Conservation (phyloP, 148 eudicot species). For the Heliosperma pusillum region DNA sequence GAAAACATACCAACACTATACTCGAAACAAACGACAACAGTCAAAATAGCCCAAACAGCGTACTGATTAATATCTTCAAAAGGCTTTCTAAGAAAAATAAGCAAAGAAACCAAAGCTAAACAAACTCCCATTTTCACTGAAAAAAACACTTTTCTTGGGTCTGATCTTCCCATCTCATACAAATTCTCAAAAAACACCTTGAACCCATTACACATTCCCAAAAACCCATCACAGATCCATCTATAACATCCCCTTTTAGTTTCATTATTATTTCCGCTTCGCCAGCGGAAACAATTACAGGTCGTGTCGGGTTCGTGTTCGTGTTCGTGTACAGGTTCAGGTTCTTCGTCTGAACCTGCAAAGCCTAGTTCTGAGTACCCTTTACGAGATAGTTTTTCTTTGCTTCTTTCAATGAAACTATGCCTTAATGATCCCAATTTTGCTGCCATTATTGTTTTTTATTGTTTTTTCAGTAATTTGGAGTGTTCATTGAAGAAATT, state of each 20-base stretch:
- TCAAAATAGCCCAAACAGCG: conserved; percentile 54
- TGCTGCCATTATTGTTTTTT: background rate
- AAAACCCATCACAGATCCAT: conserved; percentile 26
- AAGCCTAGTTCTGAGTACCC: conserved; percentile 15
- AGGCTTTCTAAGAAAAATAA: conserved; percentile 42
- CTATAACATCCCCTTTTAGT: conserved; percentile 27
- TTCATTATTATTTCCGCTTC: conserved; percentile 11
- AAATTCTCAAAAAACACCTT: conserved; percentile 23
- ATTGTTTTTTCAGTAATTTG: too few species aligned
- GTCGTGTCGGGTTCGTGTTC: conserved; percentile 6
- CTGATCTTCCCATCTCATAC: conserved; percentile 52
- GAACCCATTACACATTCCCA: conserved; percentile 21
- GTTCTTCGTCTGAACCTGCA: background rate
- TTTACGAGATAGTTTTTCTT: background rate
- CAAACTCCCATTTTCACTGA: conserved; percentile 53
- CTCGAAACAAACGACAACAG: conserved; percentile 61
- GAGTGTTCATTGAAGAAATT: too few species aligned
- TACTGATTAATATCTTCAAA: conserved; percentile 33
- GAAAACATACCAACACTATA: conserved; percentile 47
- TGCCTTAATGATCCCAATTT: conserved; percentile 4
- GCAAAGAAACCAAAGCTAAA: conserved; percentile 45
- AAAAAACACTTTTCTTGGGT: conserved; percentile 41
- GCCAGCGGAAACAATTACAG: conserved; percentile 16
- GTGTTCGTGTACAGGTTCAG: too few species aligned
- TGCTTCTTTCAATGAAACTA: conserved; percentile 6